These are phyloP conservation scores for Tricholoma hemisulphureum DNA, from an alignment of 768 basidiomycete genomes.

Conservation along the genomic window DNA sequence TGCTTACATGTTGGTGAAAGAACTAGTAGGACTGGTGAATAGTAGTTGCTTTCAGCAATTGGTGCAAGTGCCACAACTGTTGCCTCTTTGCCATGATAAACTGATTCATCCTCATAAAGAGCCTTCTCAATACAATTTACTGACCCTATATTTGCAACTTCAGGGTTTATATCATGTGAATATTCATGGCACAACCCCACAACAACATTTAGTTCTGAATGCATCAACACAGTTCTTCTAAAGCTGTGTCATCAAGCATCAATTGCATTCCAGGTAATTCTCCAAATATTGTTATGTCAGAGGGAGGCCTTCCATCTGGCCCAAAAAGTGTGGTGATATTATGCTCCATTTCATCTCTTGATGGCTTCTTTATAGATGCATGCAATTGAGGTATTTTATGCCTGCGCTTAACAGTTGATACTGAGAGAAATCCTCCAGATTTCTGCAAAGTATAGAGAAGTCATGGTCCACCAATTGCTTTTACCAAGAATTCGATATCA, in stretches of 20 bases:
- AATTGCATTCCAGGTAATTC: conserved; percentile 14
- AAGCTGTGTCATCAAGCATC: conserved; percentile 28
- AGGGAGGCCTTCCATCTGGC: background rate
- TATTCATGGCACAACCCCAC: background rate
- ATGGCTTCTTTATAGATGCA: background rate
- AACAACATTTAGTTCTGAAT: conserved; percentile 7
- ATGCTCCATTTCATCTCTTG: background rate
- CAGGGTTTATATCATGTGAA: background rate
- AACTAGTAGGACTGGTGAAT: conserved; percentile 20
- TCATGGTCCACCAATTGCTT: conserved; percentile 24
- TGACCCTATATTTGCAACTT: background rate
- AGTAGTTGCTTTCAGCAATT: conserved; percentile 18
- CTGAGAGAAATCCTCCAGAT: conserved; percentile 19
- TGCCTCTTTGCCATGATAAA: conserved; percentile 26
- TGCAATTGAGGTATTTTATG: conserved; percentile 16
- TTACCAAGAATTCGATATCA: conserved; percentile 27
- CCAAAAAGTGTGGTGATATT: background rate
- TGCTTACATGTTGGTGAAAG: conserved; percentile 24
- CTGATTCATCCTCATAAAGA: conserved; percentile 5
- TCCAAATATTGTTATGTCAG: conserved; percentile 2
- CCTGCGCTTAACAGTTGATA: conserved; percentile 10
- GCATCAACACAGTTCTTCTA: conserved; percentile 21
- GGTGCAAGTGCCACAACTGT: conserved; percentile 28
- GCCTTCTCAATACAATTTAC: conserved; percentile 11
- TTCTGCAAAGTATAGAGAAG: conserved; percentile 27